phyloP scores from a whole-genome alignment of 805 yeast species.

The Candida coquimbonensis region DNA sequence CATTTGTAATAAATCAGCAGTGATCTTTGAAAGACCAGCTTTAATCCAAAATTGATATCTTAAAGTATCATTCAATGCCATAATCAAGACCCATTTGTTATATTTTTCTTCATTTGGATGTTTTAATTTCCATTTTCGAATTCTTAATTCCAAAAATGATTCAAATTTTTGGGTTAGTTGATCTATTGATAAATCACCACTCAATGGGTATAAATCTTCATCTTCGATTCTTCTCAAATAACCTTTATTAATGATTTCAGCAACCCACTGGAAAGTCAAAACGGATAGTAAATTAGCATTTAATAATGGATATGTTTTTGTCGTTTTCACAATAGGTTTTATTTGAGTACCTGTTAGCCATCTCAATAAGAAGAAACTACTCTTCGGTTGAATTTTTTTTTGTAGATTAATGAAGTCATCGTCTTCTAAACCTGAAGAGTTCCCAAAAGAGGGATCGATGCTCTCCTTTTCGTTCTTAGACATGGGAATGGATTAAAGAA shows the following conservation, averaged over 20 bases:
- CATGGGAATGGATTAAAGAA: too few species aligned
- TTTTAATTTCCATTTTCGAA: constrained; percentile 17
- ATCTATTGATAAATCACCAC: constrained; percentile 29
- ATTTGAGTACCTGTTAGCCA: constrained; percentile 13
- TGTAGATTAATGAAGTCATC: constrained; percentile 4
- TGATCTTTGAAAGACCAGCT: constrained; percentile 24
- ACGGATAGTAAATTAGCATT: constrained; percentile 15
- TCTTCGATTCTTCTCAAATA: constrained; percentile 55
- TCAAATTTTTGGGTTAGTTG: constrained; percentile 31
- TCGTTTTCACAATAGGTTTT: constrained; percentile 15
- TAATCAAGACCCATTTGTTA: constrained; percentile 21
- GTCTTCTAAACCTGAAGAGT: neutral
- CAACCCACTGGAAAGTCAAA: constrained; percentile 18
- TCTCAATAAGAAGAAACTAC: constrained; percentile 12
- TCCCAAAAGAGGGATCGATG: neutral
- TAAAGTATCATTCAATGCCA: constrained; percentile 31
- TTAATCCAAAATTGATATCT: constrained; percentile 25
- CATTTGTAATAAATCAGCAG: constrained; percentile 33
- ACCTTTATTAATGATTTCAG: constrained; percentile 32
- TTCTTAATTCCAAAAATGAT: constrained; percentile 23
- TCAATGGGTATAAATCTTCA: constrained; percentile 44
- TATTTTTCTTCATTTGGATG: constrained; percentile 20
- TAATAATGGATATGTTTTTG: constrained; percentile 13
- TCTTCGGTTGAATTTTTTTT: constrained; percentile 12
- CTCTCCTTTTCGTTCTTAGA: neutral